These are phyloP conservation scores for Hypoxylon trugodes DNA, from an alignment of 495 filamentous ascomycete species.

Conservation along the genomic window DNA sequence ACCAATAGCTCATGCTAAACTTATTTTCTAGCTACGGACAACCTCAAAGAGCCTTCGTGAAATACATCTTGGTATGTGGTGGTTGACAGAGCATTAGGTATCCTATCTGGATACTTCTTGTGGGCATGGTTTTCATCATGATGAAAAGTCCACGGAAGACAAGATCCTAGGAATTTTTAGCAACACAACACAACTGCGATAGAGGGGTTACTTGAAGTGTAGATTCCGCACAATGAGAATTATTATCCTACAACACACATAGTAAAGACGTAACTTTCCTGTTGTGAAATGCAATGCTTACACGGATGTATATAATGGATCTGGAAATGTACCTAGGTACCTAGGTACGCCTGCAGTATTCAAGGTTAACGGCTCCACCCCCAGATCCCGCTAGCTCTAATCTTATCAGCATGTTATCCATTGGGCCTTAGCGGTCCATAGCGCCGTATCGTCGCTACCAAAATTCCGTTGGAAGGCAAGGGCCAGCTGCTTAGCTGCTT, in stretches of 20 bases:
- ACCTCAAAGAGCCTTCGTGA: constrained; percentile 79
- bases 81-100: neutral
- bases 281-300: constrained; percentile 4
- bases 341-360: too few relatives aligned
- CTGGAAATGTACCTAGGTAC: too few relatives aligned
- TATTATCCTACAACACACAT: neutral
- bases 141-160: too few relatives aligned
- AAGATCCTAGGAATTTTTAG: neutral
- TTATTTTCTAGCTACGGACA: constrained; percentile 74
- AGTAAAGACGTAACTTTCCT: neutral
- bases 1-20: constrained; percentile 3
- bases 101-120: too few relatives aligned
- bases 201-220: neutral
- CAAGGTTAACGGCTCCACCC: neutral
- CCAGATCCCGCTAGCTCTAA: neutral
- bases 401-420: constrained; percentile 1
- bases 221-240: neutral
- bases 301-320: too few relatives aligned
- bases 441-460: neutral
- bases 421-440: constrained; percentile 1
- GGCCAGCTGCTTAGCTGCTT: constrained; percentile 15
- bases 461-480: constrained; percentile 17
- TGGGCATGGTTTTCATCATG: too few relatives aligned
- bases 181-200: neutral
- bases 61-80: neutral